phyloP scores from a whole-genome alignment of 78 protist species.

The Bigelowiella natans region DNA sequence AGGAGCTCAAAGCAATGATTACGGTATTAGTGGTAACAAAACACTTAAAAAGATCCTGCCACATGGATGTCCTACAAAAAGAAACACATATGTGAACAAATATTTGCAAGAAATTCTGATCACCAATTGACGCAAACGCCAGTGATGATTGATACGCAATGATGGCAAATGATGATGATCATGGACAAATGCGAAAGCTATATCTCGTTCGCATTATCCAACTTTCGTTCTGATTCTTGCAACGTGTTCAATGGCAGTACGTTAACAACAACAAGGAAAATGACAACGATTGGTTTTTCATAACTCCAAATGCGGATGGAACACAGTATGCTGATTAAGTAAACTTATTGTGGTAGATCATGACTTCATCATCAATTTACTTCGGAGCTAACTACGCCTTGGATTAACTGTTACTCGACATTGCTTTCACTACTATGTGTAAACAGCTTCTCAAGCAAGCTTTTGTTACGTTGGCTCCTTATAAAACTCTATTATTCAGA shows the following conservation, averaged over 20 bases:
- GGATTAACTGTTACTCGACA: no score
- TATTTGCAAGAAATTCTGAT: no score
- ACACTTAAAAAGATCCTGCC: neutral
- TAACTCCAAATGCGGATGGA: neutral
- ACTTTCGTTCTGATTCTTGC: neutral
- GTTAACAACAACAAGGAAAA: neutral
- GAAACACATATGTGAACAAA: neutral
- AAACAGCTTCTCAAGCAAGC: no score
- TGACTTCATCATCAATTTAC: no score
- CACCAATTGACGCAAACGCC: no score
- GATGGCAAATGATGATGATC: neutral
- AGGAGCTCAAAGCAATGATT: conserved; percentile 70
- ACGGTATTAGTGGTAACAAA: neutral
- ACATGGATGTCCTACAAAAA: neutral
- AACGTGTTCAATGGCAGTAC: no score
- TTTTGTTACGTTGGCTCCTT: no score
- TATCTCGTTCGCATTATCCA: neutral
- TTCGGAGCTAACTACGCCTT: no score
- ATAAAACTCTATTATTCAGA: neutral
- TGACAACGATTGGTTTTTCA: neutral
- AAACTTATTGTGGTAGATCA: neutral
- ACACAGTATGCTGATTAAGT: neutral
- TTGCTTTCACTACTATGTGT: no score
- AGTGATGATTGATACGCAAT: no score
- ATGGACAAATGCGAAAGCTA: neutral